phyloP scores from a whole-genome alignment of 2,329 filamentous ascomycete species.

The Neospermospora avenae region DNA sequence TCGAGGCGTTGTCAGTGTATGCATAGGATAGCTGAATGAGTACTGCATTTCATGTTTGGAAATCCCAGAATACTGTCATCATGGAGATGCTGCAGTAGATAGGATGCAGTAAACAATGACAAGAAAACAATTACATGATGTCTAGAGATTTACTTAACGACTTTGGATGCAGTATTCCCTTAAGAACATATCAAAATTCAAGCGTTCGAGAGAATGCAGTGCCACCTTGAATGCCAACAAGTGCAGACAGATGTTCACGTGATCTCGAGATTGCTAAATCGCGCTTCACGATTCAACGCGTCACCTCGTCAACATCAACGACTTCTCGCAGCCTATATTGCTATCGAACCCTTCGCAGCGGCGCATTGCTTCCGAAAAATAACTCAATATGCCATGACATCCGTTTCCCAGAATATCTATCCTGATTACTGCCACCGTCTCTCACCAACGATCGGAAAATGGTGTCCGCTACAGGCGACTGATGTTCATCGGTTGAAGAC shows the following conservation, averaged over 20 bases:
- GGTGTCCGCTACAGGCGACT: conserved; percentile 52
- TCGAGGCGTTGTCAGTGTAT: conserved; percentile 2
- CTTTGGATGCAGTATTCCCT: too few relatives aligned
- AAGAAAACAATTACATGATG: not conserved
- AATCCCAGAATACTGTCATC: not conserved
- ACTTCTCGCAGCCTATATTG: not conserved
- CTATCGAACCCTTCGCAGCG: conserved; percentile 1
- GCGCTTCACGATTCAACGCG: conserved; percentile 5
- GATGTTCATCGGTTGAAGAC: conserved; percentile 49
- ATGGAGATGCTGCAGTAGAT: not conserved
- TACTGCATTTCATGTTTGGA: not conserved
- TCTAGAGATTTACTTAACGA: too few relatives aligned
- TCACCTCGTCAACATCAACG: conserved; percentile 14
- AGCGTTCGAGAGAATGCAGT: too few relatives aligned
- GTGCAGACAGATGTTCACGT: not conserved
- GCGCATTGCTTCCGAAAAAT: not conserved
- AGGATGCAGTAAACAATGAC: not conserved
- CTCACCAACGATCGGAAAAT: conserved; percentile 57
- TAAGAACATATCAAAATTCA: not conserved
- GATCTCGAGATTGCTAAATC: conserved; percentile 1
- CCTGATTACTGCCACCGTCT: conserved; percentile 62
- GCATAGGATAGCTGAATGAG: not conserved
- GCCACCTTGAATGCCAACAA: not conserved
- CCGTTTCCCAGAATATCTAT: conserved; percentile 42
- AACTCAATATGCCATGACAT: conserved; percentile 49